Evolutionary conservation across 768 basidiomycete genomes (phyloP).

Genomic region (Leucocoprinus sp.): DNA sequence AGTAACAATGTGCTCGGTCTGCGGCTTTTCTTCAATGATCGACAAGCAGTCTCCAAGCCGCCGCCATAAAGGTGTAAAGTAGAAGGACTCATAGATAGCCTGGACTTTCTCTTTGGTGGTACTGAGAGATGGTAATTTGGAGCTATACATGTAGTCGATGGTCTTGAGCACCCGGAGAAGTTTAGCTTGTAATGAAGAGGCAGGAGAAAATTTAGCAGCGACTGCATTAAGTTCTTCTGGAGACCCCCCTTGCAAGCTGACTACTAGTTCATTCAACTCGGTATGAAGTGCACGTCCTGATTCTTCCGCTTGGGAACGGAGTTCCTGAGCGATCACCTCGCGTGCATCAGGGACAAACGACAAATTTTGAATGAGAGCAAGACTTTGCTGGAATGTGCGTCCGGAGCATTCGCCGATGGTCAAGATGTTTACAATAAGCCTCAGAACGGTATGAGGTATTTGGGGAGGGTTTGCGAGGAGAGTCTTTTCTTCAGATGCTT

Average conservation of each 20-base stretch:
- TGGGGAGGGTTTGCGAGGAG: constrained; percentile 70
- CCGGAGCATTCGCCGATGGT: constrained; percentile 97
- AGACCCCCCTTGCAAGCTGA: constrained; percentile 50
- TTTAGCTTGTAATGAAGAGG: constrained; percentile 95
- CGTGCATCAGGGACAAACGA: constrained; percentile 84
- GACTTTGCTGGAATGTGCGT: constrained; percentile 90
- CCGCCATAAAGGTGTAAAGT: constrained; percentile 83
- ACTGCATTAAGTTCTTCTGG: constrained; percentile 56
- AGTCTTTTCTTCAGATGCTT: constrained; percentile 36
- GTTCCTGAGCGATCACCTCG: constrained; percentile 83
- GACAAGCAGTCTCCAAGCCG: constrained; percentile 85
- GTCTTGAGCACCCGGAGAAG: constrained; percentile 92
- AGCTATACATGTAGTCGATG: constrained; percentile 92
- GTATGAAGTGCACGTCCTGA: constrained; percentile 67
- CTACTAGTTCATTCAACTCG: constrained; percentile 72
- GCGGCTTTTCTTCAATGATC: constrained; percentile 70
- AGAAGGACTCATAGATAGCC: constrained; percentile 85
- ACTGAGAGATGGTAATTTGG: constrained; percentile 32
- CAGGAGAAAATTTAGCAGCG: constrained; percentile 86
- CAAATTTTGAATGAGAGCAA: constrained; percentile 87
- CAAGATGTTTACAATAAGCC: constrained; percentile 91
- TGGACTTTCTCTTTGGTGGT: constrained; percentile 61
- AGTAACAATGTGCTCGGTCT: constrained; percentile 83
- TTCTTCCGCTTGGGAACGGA: constrained; percentile 79
- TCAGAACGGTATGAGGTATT: constrained; percentile 77